These are phyloP conservation scores for Melanopsichium pennsylvanicum DNA, from an alignment of 1,284 basidiomycete genomes.

Conservation along the genomic window DNA sequence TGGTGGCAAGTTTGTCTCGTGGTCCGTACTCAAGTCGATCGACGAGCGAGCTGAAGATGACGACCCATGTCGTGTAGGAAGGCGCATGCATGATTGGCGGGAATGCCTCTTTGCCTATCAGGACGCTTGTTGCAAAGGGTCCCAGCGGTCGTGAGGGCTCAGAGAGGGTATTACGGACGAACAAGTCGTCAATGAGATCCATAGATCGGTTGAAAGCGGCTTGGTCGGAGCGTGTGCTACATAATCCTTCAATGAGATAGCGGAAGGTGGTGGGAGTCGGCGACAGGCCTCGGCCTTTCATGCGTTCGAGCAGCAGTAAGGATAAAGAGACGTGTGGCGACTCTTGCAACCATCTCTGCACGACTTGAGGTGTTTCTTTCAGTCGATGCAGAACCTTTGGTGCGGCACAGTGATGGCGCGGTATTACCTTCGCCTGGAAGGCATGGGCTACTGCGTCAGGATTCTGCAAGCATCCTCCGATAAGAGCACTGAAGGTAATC, in stretches of 20 bases:
- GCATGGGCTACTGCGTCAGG: slow-evolving; percentile 27
- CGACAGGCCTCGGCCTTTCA: slow-evolving; percentile 25
- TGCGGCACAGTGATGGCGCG: slow-evolving; percentile 7
- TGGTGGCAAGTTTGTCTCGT: not conserved
- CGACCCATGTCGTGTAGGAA: slow-evolving; percentile 19
- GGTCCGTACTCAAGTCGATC: slow-evolving; percentile 30
- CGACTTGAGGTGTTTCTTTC: slow-evolving; percentile 10
- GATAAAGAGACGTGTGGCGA: slow-evolving; percentile 32
- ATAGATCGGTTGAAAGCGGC: slow-evolving; percentile 34
- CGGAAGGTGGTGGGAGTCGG: slow-evolving; percentile 26
- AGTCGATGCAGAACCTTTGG: slow-evolving; percentile 18
- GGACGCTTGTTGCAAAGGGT: slow-evolving; percentile 10
- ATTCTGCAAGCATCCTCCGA: slow-evolving; percentile 35
- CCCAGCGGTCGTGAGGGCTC: slow-evolving; percentile 15
- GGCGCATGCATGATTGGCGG: slow-evolving; percentile 9
- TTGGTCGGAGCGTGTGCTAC: slow-evolving; percentile 18
- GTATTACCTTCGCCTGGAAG: slow-evolving; percentile 2
- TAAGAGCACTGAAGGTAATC: slow-evolving; percentile 52
- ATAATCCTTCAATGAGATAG: slow-evolving; percentile 35
- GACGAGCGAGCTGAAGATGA: slow-evolving; percentile 31
- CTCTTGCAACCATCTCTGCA: slow-evolving; percentile 7
- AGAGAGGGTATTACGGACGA: slow-evolving; percentile 5
- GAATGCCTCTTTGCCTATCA: slow-evolving; percentile 1
- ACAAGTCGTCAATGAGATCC: slow-evolving; percentile 40
- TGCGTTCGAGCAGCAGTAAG: slow-evolving; percentile 43